Base-by-base conservation (phyloP, 2,329 filamentous ascomycete species). In the Cryoendolithus antarcticus region DNA sequence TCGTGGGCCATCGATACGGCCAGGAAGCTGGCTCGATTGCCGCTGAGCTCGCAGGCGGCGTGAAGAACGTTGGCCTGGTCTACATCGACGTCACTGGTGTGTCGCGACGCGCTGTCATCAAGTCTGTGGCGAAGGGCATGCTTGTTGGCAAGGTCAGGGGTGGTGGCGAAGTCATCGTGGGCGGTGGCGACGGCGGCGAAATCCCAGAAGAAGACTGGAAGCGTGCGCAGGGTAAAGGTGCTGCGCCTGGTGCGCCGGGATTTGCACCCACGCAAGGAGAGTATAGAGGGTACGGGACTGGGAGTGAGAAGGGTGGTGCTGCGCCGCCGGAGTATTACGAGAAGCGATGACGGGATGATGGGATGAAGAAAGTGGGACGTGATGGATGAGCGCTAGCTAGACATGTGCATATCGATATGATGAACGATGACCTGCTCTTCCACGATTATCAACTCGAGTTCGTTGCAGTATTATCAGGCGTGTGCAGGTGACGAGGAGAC, bases 21-120 rank as follows among this genome's bases (percentile, higher is more conserved):
- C 57, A 73, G 1, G 86, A 98, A 61, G 91, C 91, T 0, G 85
- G 86, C 10, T 71, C 79, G 28, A 69, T 96, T 10, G 80, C 86
- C 2, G 71, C 71, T 32, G 71, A 83, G 38, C 62, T 98, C 12
- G 83, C 86, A 1, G 80, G 85, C 4, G 89, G 88, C 15, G 79
- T 95, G 53, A 94, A 91, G 70, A 98, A 96, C 49, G 91, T 96
- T 6, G 91, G 88, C 4, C 70, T 98, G 21, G 91, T 98, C 27
- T 98, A 98, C 58, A 94, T 98, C 44, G 91, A 98, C 53, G 89
- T 93, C 2, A 82, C 88, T 0, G 91, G 91, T 30, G 91, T 98
- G 2, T 93, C 84, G 40, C 73, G 91, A 32, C 77, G 80, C 44
- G 91, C 91, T 0, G 77, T 98, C 32, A 74, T 98, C 57, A 98